Conservation (phyloP, 1,284 basidiomycete genomes). For the Cystobasidium pallidum region DNA sequence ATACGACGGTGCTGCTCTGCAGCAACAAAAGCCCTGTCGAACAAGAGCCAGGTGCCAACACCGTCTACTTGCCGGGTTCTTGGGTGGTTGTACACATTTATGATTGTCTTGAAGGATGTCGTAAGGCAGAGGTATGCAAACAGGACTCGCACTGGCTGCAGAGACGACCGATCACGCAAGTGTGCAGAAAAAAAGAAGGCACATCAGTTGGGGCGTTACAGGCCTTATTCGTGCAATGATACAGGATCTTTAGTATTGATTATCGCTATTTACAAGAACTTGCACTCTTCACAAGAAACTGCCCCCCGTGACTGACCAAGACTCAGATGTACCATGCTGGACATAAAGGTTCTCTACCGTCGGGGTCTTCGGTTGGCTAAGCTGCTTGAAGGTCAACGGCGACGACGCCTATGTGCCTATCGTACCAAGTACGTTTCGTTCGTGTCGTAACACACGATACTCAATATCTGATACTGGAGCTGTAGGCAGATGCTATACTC, state of each 20-base stretch:
- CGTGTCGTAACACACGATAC: neutral
- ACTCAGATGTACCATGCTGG: neutral
- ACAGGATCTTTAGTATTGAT: too few relatives aligned
- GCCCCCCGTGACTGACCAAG: too few relatives aligned
- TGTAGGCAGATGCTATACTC: slow-evolving; percentile 29
- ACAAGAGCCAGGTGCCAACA: neutral
- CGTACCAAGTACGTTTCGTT: slow-evolving; percentile 25
- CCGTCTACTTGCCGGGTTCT: slow-evolving; percentile 7
- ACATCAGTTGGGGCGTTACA: too few relatives aligned
- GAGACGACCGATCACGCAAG: neutral
- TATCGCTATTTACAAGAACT: too few relatives aligned
- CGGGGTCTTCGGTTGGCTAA: slow-evolving; percentile 26
- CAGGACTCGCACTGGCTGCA: too few relatives aligned
- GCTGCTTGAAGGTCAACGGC: slow-evolving; percentile 33
- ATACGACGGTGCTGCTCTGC: slow-evolving; percentile 3
- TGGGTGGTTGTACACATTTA: neutral
- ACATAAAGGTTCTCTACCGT: slow-evolving; percentile 25
- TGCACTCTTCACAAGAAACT: too few relatives aligned
- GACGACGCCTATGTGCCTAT: slow-evolving; percentile 34
- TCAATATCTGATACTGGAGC: neutral
- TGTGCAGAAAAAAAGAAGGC: too few relatives aligned
- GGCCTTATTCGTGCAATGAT: too few relatives aligned
- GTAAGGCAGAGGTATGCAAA: neutral
- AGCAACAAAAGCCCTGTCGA: neutral
- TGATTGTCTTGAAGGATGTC: neutral